phyloP scores from a whole-genome alignment of 2,329 filamentous ascomycete genomes.

The Lachnellula hyalina region DNA sequence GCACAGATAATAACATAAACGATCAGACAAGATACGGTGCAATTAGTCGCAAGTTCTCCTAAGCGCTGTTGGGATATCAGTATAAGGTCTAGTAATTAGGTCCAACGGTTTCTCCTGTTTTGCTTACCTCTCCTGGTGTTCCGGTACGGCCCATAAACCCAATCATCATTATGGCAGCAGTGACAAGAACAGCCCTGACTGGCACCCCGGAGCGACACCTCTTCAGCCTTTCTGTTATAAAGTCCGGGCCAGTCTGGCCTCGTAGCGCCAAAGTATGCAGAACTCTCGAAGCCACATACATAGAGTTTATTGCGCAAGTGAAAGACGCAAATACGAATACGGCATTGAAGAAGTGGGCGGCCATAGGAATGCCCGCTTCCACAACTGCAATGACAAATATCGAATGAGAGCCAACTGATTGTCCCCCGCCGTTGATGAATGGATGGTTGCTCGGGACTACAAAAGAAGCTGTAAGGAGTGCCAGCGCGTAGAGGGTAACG shows the following conservation, averaged over 20 bases:
- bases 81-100: neutral
- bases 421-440: constrained; percentile 36
- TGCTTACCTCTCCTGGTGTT: constrained; percentile 32
- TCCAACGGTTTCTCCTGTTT: neutral
- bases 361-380: constrained; percentile 33
- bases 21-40: constrained; percentile 36
- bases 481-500: constrained; percentile 27
- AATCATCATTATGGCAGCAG: constrained; percentile 35
- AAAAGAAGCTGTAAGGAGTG: constrained; percentile 29
- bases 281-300: constrained; percentile 35
- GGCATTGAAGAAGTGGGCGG: constrained; percentile 36
- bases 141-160: constrained; percentile 37
- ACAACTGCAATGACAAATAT: constrained; percentile 37
- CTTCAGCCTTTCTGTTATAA: constrained; percentile 35
- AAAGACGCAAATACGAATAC: constrained; percentile 36
- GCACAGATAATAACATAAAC: constrained; percentile 37
- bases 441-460: constrained; percentile 35
- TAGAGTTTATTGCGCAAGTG: constrained; percentile 35
- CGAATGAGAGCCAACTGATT: constrained; percentile 33
- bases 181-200: constrained; percentile 36
- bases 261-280: constrained; percentile 35
- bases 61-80: constrained; percentile 29
- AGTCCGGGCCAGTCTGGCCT: constrained; percentile 37
- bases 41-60: constrained; percentile 35
- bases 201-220: constrained; percentile 36